Percentiles rank a stretch among this genome's conserved stretches.
These are phyloP conservation scores for Pezicula carpinea DNA, from an alignment of 2,329 filamentous ascomycete species.

Conservation along the genomic window DNA sequence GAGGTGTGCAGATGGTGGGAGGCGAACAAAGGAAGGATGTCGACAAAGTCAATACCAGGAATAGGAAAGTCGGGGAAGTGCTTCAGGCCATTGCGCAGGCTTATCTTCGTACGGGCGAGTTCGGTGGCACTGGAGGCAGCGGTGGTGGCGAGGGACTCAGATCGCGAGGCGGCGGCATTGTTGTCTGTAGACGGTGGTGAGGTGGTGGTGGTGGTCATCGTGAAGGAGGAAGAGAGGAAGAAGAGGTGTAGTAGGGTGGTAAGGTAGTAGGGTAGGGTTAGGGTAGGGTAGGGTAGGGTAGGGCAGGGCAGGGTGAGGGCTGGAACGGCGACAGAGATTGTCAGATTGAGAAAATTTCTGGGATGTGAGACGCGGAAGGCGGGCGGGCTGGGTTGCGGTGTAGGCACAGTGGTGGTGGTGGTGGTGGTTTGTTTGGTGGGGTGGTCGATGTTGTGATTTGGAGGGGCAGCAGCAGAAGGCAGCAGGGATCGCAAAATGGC, in stretches of 20 bases:
- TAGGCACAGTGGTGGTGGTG: no score
- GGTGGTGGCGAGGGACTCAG: slow-evolving; percentile 26
- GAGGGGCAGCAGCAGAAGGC: no score
- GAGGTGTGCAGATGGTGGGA: slow-evolving; percentile 67
- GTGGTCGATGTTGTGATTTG: no score
- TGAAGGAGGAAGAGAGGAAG: slow-evolving; percentile 12
- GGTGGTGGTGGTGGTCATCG: slow-evolving; percentile 22
- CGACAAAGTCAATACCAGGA: slow-evolving; percentile 91
- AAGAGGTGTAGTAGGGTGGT: slow-evolving; percentile 9
- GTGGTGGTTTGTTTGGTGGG: no score
- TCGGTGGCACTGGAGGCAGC: slow-evolving; percentile 27
- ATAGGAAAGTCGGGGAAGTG: slow-evolving; percentile 90
- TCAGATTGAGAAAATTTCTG: slow-evolving; percentile 17
- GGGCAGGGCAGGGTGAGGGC: neutral
- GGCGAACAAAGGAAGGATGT: slow-evolving; percentile 95
- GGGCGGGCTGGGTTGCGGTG: no score
- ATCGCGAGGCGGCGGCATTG: slow-evolving; percentile 26
- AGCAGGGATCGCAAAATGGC: no score
- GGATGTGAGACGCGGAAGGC: slow-evolving; percentile 10
- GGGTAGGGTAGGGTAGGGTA: slow-evolving; percentile 11
- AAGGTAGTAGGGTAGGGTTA: slow-evolving; percentile 15
- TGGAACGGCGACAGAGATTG: neutral
- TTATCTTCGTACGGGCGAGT: slow-evolving; percentile 53
- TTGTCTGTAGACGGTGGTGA: slow-evolving; percentile 10
- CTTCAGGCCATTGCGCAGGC: slow-evolving; percentile 67